Conservation (phyloP, 306 rosid genomes). For the Rosa persica region DNA sequence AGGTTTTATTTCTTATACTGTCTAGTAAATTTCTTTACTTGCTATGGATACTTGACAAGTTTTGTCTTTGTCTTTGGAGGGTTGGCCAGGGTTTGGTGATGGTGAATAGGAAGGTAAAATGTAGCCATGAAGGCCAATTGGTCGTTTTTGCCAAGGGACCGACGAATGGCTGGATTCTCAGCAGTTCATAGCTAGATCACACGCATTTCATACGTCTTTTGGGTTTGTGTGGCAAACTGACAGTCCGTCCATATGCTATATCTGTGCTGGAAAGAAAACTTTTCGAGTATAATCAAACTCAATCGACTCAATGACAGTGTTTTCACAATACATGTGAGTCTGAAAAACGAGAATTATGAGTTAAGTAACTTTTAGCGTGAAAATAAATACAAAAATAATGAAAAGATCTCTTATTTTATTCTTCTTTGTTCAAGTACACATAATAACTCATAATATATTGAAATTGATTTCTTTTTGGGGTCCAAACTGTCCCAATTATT, state of each 20-base stretch:
- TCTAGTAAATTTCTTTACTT: neutral
- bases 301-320: neutral
- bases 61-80: neutral
- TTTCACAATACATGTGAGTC: neutral
- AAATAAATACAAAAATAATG: neutral
- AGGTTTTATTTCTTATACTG: neutral
- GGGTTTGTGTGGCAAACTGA: neutral
- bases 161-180: neutral
- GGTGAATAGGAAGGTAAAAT: neutral
- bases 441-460: neutral
- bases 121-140: slow-evolving; percentile 9
- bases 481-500: neutral
- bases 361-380: neutral
- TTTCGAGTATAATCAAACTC: neutral
- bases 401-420: neutral
- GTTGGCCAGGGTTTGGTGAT: slow-evolving; percentile 25
- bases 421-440: neutral
- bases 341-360: neutral
- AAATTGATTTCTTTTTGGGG: neutral
- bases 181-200: neutral
- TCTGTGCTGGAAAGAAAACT: neutral
- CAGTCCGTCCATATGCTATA: neutral
- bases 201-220: neutral
- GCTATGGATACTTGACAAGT: neutral
- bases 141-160: slow-evolving; percentile 10